Base-by-base conservation (phyloP, 495 filamentous ascomycete genomes). In the Penicillium simplicissimum region DNA sequence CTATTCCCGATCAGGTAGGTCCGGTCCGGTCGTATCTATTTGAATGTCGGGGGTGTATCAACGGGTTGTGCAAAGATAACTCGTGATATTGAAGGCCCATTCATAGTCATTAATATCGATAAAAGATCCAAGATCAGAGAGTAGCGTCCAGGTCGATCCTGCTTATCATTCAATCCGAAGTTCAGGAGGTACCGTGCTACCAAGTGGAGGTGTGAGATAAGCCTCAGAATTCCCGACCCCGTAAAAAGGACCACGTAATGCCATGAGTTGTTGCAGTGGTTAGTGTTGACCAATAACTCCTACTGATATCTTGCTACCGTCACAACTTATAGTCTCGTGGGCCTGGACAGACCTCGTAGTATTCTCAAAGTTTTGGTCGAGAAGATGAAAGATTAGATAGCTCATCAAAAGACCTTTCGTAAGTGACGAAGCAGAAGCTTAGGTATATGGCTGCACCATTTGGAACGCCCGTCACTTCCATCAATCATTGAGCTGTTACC, bases 1-100 rank as follows among this genome's bases (percentile, higher is more conserved):
- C 42, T 57, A 57, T 58, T 43, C 63, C 59, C n/a, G 21, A 52
- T 67, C 31, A 21, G 52, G 61, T 19, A 66, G 43, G 38, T 37
- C 55, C 64, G 64, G 64, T 31, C 59, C 60, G 64, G 57, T 61
- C 10, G n/a, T 38, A 42, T 21, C 40, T 19, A 7, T 19, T 19
- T 21, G 40, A 17, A 43, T 8, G 4, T 8, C 17, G 15, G 40
- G 9, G 17, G 10, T 19, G n/a, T 21, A 43, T 43, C 40, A 43
- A 19, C 40, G 17, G 17, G 11, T 10, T 10, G 17, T 7, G n/a
- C 38, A 42, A 4, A n/a, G 38, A 17, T 42, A 6, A 17, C 15
- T 42, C 17, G 11, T 13, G 38, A 42, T n/a, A n/a, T 42, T 21
- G n/a, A 21, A 43, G 8, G n/a, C 40, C 40, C 19, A 19, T 43